Evolutionary conservation across 1,284 basidiomycete genomes (phyloP), one percentile per base, ranked within the genome.

Genomic region (Leucoagaricus sp.): DNA sequence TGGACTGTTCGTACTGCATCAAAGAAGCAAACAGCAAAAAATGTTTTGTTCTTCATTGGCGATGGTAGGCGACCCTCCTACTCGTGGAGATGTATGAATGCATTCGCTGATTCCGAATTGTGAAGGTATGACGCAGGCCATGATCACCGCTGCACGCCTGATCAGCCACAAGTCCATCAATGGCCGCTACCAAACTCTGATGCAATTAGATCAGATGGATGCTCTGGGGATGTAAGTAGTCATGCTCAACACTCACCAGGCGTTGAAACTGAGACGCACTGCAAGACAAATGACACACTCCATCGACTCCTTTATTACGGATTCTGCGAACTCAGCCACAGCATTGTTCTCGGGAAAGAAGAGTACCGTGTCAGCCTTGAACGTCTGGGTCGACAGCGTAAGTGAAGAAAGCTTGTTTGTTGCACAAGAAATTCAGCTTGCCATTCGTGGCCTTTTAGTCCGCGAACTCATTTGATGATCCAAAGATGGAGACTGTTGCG

Each of bases 141-240:
- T 77, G 75, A 75, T 77, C 54, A 75, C 74, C n/a, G 75, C 75
- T 23, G 74, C 75, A 45, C 74, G 75, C 29, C 64, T 77, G 26
- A 72, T 77, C 33, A 71, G 67, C 5, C 75, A 77, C 66, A 76
- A 77, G 58, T 72, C 74, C n/a, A 69, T 77, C 61, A 77, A 77
- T 58, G 75, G 75, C n/a, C 68, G 66, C 34, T 77, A 76, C 58
- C 73, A 77, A 58, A 67, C 66, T 21, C 64, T 77, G 54, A 75
- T 77, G 74, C 75, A 77, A 60, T 70, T 77, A 69, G 75, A 77
- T 51, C 72, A 75, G 57, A 76, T 76, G 75, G 75, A 76, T n/a
- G 68, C 68, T 36, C 64, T 73, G 45, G 75, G 75, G 44, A 71
- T 74, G 72, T 76, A 55, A 52, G 73, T 66, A 41, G 17, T 13